Base-by-base conservation (phyloP, 2,329 filamentous ascomycete species). In the Setomelanomma holmii region DNA sequence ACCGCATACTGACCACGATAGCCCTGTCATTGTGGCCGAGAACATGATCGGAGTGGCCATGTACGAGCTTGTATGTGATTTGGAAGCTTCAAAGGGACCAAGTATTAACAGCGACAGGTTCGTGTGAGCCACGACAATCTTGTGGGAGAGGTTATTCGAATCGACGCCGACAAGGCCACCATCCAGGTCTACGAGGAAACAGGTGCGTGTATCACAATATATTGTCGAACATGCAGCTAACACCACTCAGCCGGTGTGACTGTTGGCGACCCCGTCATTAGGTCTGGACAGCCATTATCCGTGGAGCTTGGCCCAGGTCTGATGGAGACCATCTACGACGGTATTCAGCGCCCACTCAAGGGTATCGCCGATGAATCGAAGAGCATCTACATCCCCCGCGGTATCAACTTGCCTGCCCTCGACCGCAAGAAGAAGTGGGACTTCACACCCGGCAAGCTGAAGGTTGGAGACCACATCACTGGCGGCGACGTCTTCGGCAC, bases 171-270 rank as follows among this genome's bases (percentile, higher is more conserved):
- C 78, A 96, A 93, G 80, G 93, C 92, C 66, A 96, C 93, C 43
- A 96, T 99, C 67, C 95, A 99, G 80, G 95, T 99, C 64, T 99
- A 99, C 82, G 95, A 99, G 78, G 95, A 99, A 81, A 99, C 95
- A 66, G 91, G 92, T 96, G 84, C 57, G 84, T 40, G 10, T 14
- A 7, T 34, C 27, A 35, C 27, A 39, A 12, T 42, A 3, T 40
- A 11, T 43, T 46, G 8, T 8, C 12, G 20, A 12, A 51, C 11
- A 22, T 11, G 51, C 7, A 52, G 39, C 64, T 68, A 44, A 66
- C 40, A 35, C n/a, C n/a, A 19, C 70, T 53, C 65, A 93, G 95
- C 93, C 76, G 95, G 95, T 80, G 89, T 99, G 64, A 96, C 87
- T 65, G 93, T 99, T 63, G 95, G 95, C 73, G 95, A 99, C 74